These are phyloP conservation scores for Heliosperma pusillum DNA, from an alignment of 148 eudicot species.

Conservation along the genomic window DNA sequence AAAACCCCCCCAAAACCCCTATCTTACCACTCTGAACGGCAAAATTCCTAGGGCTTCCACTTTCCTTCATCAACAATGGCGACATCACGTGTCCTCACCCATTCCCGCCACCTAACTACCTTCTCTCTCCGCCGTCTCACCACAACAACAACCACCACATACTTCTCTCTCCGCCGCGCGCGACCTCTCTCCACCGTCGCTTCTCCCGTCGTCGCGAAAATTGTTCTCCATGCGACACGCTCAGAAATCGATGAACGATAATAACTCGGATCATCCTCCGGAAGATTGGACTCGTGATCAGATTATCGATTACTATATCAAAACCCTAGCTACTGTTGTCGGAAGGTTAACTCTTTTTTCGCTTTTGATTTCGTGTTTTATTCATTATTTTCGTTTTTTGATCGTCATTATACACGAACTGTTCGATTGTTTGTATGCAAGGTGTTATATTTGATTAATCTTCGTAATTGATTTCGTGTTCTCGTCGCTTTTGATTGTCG, in stretches of 20 bases:
- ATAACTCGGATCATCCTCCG: constrained; percentile 41
- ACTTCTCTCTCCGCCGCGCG: not conserved
- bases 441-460: too few relatives aligned
- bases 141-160: not conserved
- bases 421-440: too few relatives aligned
- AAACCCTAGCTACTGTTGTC: constrained; percentile 36
- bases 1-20: too few relatives aligned
- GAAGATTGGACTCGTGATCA: constrained; percentile 37
- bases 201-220: too few relatives aligned
- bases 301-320: constrained; percentile 34
- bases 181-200: not conserved
- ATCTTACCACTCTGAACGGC: too few relatives aligned
- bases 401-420: too few relatives aligned
- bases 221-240: too few relatives aligned
- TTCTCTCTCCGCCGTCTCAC: not conserved
- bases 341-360: constrained; percentile 28
- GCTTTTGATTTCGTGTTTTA: too few relatives aligned
- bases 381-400: too few relatives aligned
- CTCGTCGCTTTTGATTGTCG: too few relatives aligned
- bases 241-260: too few relatives aligned
- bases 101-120: not conserved
- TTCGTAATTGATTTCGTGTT: too few relatives aligned
- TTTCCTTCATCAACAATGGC: not conserved
- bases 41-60: not conserved
- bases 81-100: not conserved